A percentile compares a stretch with the other conserved stretches of the same genome.
Evolutionary conservation across 805 yeast genomes (phyloP).

Genomic region (Cephaloascus fragrans): DNA sequence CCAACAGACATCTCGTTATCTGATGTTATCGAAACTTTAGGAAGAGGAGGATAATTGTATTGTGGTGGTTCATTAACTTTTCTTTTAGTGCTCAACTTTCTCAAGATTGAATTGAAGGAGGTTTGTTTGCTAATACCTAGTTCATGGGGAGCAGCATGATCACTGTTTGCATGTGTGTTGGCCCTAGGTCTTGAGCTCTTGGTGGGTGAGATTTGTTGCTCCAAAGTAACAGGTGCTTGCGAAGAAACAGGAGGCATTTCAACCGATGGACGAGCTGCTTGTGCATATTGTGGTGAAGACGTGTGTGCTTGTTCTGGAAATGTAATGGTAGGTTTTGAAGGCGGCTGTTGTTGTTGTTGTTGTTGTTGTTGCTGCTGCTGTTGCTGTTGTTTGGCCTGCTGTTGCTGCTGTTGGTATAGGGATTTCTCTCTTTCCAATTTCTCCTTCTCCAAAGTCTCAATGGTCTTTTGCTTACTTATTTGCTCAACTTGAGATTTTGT

Average conservation of each 20-base stretch:
- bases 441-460: constrained; percentile 5
- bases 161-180: background rate
- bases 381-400: constrained; percentile 9
- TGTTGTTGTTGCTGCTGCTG: constrained; percentile 7
- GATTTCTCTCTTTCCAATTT: constrained; percentile 4
- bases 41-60: constrained; percentile 2
- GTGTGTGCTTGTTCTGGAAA: constrained; percentile 1
- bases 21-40: constrained; percentile 5
- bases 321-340: constrained; percentile 1
- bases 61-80: background rate
- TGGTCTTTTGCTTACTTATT: constrained; percentile 7
- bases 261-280: background rate
- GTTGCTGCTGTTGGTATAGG: constrained; percentile 4
- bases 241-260: background rate
- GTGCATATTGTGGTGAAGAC: background rate
- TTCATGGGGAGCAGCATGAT: background rate
- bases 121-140: background rate
- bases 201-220: background rate
- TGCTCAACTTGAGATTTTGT: constrained; percentile 16
- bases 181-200: background rate
- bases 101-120: background rate
- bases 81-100: background rate
- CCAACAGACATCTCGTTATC: constrained; percentile 6
- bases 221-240: background rate
- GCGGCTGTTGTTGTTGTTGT: constrained; percentile 2